Base-by-base conservation (phyloP, 2,329 filamentous ascomycete genomes). In the Diaporthe australafricana region DNA sequence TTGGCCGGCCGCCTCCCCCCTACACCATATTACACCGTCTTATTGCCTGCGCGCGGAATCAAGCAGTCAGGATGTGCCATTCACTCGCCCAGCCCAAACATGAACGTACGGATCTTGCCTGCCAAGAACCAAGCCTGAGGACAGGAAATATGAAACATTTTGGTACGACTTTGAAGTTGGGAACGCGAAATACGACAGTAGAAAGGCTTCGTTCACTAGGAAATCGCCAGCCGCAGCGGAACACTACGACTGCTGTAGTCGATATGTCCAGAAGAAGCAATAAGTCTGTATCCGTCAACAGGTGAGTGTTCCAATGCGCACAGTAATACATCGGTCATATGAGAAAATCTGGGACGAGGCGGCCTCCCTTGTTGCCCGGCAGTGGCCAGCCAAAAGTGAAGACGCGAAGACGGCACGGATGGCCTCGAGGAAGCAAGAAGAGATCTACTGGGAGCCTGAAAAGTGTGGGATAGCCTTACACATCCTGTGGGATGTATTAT, bases 121-220 rank as follows among this genome's bases (percentile, higher is more conserved):
- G 45, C 45, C 60, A 65, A 16, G 11, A 45, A 38, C 27, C 20
- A 50, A 35, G 45, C 60, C 48, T 22, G 17, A 50, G 42, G 30
- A 22, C 32, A 35, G 42, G 45, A 22, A 50, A 25, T 50, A 30
- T 65, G 60, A 65, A 65, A 65, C 45, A 65, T 38, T 38, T n/a
- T 65, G 60, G 60, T 38, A 65, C 60, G 60, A 50, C 60, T 65
- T 45, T 30, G 60, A 32, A 50, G 45, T 45, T 65, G 60, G 20
- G 30, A 12, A 65, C n/a, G 14, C 42, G 60, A 65, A n/a, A 48
- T 25, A 38, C 45, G 30, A 35, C 60, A n/a, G 38, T 62, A 5
- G n/a, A 30, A 16, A 30, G 16, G 30, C 38, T 40, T 45, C 35
- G 38, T 30, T 50, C n/a, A 3, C 40, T 17, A 38, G 7, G 30